These are phyloP conservation scores for Kitagawia praeruptora DNA, from an alignment of 129 eudicot species.

Conservation along the genomic window DNA sequence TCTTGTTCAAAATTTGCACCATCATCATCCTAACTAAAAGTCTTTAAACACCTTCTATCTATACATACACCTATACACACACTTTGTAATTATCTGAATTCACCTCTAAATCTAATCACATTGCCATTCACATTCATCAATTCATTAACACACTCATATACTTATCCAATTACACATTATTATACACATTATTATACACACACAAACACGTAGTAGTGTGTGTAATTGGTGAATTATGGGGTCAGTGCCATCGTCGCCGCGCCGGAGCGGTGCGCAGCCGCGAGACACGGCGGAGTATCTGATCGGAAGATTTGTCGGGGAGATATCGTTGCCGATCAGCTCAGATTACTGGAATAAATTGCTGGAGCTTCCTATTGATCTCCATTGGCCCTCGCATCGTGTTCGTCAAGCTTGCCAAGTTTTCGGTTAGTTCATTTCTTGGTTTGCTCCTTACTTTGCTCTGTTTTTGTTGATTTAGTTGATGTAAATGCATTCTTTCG, in stretches of 20 bases:
- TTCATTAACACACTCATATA: not conserved
- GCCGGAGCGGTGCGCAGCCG: slow-evolving; percentile 44
- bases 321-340: slow-evolving; percentile 51
- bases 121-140: slow-evolving; percentile 1
- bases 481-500: too few species aligned
- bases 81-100: not conserved
- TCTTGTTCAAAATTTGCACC: not conserved
- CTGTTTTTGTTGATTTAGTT: not conserved
- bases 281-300: slow-evolving; percentile 75
- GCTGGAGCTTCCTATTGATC: slow-evolving; percentile 66
- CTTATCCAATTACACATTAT: not conserved
- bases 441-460: not conserved
- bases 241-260: slow-evolving; percentile 80
- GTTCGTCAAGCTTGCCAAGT: slow-evolving; percentile 62
- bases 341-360: slow-evolving; percentile 91
- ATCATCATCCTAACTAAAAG: not conserved
- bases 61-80: not conserved
- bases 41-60: not conserved
- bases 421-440: slow-evolving; percentile 47
- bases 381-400: slow-evolving; percentile 78
- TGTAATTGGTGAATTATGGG: slow-evolving; percentile 36
- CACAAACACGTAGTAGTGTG: not conserved
- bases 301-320: slow-evolving; percentile 77
- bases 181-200: not conserved
- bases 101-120: not conserved